A percentile compares a stretch with the other conserved stretches of the same genome.
Evolutionary conservation across 768 basidiomycete species (phyloP).

Genomic region (Udeniomyces megalosporus): DNA sequence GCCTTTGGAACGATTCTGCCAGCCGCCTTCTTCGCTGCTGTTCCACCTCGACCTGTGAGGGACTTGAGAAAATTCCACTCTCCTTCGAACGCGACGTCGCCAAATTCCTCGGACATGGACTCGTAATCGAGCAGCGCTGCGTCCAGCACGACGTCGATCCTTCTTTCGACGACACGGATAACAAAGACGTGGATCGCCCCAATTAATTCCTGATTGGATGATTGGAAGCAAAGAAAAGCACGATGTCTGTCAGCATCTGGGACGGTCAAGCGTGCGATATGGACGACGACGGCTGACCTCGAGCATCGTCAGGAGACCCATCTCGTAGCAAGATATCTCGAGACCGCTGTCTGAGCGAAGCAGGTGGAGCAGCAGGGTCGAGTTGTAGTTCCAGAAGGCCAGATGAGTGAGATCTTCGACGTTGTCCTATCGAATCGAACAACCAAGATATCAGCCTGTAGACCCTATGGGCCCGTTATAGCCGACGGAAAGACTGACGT

Average conservation of each 20-base stretch:
- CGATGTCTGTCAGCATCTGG: not conserved
- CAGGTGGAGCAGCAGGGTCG: slow-evolving; percentile 75
- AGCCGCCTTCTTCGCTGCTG: slow-evolving; percentile 24
- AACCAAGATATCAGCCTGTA: not conserved
- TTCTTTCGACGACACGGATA: slow-evolving; percentile 76
- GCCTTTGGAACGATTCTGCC: slow-evolving; percentile 6
- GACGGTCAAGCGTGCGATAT: not conserved
- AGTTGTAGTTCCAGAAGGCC: slow-evolving; percentile 90
- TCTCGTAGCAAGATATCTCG: slow-evolving; percentile 59
- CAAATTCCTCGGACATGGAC: slow-evolving; percentile 54
- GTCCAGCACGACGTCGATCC: slow-evolving; percentile 75
- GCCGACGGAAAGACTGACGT: slow-evolving; percentile 42
- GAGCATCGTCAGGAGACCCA: slow-evolving; percentile 68
- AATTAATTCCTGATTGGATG: slow-evolving; percentile 60
- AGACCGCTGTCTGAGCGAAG: slow-evolving; percentile 34
- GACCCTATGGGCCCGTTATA: not conserved
- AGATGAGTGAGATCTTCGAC: slow-evolving; percentile 72
- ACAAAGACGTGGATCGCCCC: slow-evolving; percentile 95
- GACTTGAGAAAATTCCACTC: slow-evolving; percentile 52
- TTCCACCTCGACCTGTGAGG: slow-evolving; percentile 23
- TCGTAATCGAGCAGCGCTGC: slow-evolving; percentile 65
- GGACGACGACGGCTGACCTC: not conserved
- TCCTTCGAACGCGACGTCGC: slow-evolving; percentile 77
- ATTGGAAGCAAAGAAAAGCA: not conserved
- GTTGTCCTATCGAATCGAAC: slow-evolving; percentile 40